Percentiles rank a stretch among this genome's conserved stretches.
Conservation (phyloP, 495 filamentous ascomycete species). For the Cladorrhinum samala region DNA sequence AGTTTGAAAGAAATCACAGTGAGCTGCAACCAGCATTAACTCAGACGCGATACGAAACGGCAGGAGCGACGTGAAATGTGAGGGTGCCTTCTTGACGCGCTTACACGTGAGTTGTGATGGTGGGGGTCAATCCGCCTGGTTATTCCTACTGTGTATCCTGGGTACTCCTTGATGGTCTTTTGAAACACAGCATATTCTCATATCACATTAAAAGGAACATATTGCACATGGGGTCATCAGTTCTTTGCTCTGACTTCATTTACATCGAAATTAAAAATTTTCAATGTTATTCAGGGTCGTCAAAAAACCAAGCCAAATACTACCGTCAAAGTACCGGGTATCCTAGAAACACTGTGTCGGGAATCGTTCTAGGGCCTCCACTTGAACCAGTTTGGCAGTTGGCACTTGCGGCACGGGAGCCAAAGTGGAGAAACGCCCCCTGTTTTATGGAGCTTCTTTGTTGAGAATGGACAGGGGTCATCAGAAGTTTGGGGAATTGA, state of each 20-base stretch:
- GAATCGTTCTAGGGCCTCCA: too few species aligned
- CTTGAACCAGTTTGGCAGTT: too few species aligned
- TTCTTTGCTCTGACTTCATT: too few species aligned
- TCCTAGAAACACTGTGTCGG: too few species aligned
- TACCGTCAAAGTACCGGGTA: not conserved
- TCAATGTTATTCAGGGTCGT: too few species aligned
- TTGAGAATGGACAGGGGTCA: not conserved
- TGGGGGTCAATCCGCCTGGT: not conserved
- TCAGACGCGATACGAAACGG: not conserved
- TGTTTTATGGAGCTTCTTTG: not conserved
- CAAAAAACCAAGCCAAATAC: not conserved
- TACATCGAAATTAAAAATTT: too few species aligned
- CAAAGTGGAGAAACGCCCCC: constrained; percentile 3
- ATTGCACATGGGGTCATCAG: too few species aligned
- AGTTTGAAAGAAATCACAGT: too few species aligned
- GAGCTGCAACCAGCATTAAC: too few species aligned
- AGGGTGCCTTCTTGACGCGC: constrained; percentile 6
- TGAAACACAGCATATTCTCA: too few species aligned
- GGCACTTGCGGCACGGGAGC: constrained; percentile 4
- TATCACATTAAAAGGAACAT: too few species aligned
- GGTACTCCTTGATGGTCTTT: too few species aligned
- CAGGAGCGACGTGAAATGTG: constrained; percentile 8
- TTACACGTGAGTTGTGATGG: constrained; percentile 15
- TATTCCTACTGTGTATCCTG: not conserved
- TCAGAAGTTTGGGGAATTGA: not conserved